A percentile compares a stretch with the other conserved stretches of the same genome.
Conservation (phyloP, 2,329 filamentous ascomycete species). For the Neonectria punicea region DNA sequence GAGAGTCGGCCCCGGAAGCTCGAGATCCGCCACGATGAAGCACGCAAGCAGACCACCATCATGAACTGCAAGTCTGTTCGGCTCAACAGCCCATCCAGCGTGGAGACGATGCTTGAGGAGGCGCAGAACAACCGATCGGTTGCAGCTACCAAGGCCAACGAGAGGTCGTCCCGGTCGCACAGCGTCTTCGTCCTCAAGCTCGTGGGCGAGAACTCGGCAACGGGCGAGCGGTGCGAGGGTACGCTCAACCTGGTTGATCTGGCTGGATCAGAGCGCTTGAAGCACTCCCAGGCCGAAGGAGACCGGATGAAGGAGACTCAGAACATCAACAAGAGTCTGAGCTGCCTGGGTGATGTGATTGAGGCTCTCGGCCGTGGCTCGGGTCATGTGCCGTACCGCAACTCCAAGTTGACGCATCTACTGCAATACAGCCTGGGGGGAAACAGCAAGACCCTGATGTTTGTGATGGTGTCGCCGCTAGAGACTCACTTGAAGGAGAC, state of each 20-base stretch:
- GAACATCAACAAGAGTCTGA: conserved; percentile 95
- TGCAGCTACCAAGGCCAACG: conserved; percentile 97
- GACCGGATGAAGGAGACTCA: conserved; percentile 93
- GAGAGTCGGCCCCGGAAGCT: conserved; percentile 82
- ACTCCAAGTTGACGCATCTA: conserved; percentile 96
- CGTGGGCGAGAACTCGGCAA: conserved; percentile 75
- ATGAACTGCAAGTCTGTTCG: conserved; percentile 81
- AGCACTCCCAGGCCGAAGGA: conserved; percentile 86
- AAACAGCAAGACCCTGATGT: conserved; percentile 98
- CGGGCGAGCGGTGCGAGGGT: conserved; percentile 87
- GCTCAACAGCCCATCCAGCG: conserved; percentile 81
- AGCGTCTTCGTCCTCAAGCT: conserved; percentile 95
- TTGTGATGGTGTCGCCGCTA: conserved; percentile 95
- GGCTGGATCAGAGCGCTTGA: conserved; percentile 90
- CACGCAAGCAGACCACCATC: conserved; percentile 83
- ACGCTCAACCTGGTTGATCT: conserved; percentile 96
- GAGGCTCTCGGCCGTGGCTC: conserved; percentile 88
- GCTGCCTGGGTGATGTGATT: conserved; percentile 93
- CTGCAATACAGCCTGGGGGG: conserved; percentile 94
- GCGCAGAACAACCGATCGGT: conserved; percentile 90
- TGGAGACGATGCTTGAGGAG: conserved; percentile 81
- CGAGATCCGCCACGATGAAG: conserved; percentile 87
- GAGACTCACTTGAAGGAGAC: conserved; percentile 93
- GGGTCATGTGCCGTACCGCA: conserved; percentile 90
- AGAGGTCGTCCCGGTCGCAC: conserved; percentile 92